Evolutionary conservation across 2,329 filamentous ascomycete genomes (phyloP).

Genomic region (Apiospora malaysiana): DNA sequence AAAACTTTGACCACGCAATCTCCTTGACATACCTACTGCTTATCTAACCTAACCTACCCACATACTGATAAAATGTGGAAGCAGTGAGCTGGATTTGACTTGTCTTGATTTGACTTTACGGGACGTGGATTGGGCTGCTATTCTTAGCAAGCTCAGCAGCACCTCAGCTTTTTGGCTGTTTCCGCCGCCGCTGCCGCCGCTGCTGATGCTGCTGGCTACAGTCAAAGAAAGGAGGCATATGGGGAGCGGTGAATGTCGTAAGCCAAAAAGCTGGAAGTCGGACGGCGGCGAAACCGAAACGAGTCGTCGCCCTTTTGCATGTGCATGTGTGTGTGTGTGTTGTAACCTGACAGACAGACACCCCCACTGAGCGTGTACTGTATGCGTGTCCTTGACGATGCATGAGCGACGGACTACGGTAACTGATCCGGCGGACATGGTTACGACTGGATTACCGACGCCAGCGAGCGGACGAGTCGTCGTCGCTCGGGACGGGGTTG

Average conservation of each 20-base stretch:
- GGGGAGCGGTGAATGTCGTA: background rate
- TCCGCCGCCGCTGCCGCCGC: background rate
- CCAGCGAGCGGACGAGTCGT: background rate
- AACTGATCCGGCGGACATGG: background rate
- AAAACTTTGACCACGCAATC: slow-evolving; percentile 10
- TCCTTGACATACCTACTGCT: background rate
- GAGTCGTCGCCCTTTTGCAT: slow-evolving; percentile 8
- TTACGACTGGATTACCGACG: background rate
- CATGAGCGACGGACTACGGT: background rate
- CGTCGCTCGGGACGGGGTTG: background rate
- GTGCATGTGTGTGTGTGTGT: too few species aligned
- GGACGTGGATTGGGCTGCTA: background rate
- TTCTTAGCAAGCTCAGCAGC: slow-evolving; percentile 18
- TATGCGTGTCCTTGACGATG: slow-evolving; percentile 6
- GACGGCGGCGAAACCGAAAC: slow-evolving; percentile 4
- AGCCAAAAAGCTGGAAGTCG: background rate
- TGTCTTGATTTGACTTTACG: background rate
- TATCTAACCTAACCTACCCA: too few species aligned
- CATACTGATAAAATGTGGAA: background rate
- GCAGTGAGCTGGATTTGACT: background rate
- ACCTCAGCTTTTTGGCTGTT: background rate
- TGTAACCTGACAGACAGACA: background rate
- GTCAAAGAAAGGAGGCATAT: too few species aligned
- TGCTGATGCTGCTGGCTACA: too few species aligned
- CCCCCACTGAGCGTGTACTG: background rate